These are phyloP conservation scores for Kluyveromyces wickerhamii DNA, from an alignment of 805 yeast species.

Conservation along the genomic window DNA sequence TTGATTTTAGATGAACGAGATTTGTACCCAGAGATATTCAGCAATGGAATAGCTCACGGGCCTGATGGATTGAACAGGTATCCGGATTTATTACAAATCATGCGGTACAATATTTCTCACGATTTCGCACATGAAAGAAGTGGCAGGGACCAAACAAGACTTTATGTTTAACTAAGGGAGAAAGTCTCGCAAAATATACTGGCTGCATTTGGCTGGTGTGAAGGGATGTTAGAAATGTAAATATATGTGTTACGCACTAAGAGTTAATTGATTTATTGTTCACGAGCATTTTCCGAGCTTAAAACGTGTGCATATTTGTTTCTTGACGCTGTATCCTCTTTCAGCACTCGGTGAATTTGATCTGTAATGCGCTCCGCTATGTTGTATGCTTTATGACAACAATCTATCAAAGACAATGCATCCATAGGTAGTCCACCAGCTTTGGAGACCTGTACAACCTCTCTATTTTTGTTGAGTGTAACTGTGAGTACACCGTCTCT, in stretches of 20 bases:
- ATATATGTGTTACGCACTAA: too few relatives aligned
- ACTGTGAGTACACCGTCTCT: constrained; percentile 76
- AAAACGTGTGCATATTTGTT: constrained; percentile 30
- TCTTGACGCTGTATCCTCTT: constrained; percentile 44
- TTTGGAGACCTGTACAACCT: constrained; percentile 81
- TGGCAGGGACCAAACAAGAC: constrained; percentile 1
- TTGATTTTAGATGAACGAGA: constrained; percentile 2
- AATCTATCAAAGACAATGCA: constrained; percentile 56
- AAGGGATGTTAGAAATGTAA: too few relatives aligned
- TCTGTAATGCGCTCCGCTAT: constrained; percentile 60
- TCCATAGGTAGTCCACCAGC: constrained; percentile 87
- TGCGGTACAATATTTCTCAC: not conserved
- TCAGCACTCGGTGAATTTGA: constrained; percentile 47
- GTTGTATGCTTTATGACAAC: constrained; percentile 56
- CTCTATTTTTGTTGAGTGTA: constrained; percentile 83
- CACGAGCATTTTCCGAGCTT: constrained; percentile 30
- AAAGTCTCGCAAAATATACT: too few relatives aligned
- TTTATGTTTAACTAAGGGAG: not conserved
- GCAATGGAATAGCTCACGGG: not conserved
- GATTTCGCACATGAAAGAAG: not conserved
- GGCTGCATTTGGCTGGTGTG: too few relatives aligned
- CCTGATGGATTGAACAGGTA: not conserved
- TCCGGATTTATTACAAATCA: constrained; percentile 1
- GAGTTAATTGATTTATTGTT: too few relatives aligned
- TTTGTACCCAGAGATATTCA: constrained; percentile 1